Evolutionary conservation across 2,329 filamentous ascomycete species (phyloP), one percentile per base, ranked within the genome.

Genomic region (Exophiala alcalophila): DNA sequence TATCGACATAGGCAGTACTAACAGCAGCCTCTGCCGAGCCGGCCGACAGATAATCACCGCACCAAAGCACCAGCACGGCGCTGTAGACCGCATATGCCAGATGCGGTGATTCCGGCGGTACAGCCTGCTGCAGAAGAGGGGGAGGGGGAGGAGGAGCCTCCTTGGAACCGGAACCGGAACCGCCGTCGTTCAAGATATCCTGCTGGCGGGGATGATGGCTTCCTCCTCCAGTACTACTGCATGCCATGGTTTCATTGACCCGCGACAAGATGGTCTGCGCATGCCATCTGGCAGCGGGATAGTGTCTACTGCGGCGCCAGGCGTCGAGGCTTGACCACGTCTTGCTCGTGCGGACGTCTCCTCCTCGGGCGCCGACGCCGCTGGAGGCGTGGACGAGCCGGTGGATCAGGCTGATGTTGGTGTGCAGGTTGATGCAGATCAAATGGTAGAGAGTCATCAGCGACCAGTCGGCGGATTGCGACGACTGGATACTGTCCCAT

Each of bases 51-150:
- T n/a, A n/a, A n/a, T 19, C 30, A 18, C 45, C 45, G 24, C 35
- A 36, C 40, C 45, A 49, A 18, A 49, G 26, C 5, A 49, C 36
- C 2, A 49, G 35, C 10, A 36, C 37, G 6, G 40, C 45, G 20
- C 26, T 44, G 21, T 48, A 48, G 15, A 49, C 16, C 10, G 34
- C 34, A 31, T 48, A 48, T 16, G 45, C 40, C 10, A 42, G 25
- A 26, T 48, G 45, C 15, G 40, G 45, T 11, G 40, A 34, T 35
- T 48, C 45, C n/a, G n/a, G n/a, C n/a, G n/a, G n/a, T n/a, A n/a
- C n/a, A n/a, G n/a, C n/a, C n/a, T n/a, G n/a, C n/a, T n/a, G n/a
- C n/a, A n/a, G n/a, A n/a, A n/a, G n/a, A n/a, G n/a, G n/a, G n/a
- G n/a, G n/a, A n/a, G n/a, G n/a, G n/a, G n/a, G n/a, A n/a, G n/a